These are phyloP conservation scores for Chytriomyces sp. DNA, from an alignment of 192 early-diverging fungal genomes.

Conservation along the genomic window DNA sequence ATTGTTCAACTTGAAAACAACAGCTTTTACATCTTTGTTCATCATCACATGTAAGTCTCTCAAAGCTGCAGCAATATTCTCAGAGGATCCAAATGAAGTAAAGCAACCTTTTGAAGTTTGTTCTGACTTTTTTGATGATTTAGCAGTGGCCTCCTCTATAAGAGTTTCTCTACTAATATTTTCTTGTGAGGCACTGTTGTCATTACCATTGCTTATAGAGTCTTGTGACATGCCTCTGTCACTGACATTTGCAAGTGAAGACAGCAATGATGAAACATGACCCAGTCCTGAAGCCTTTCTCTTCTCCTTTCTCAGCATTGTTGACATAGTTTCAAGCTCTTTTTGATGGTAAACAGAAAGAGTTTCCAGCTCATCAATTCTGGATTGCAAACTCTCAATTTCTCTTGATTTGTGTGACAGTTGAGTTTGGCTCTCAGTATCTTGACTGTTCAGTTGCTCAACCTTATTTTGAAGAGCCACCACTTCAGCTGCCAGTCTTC, in stretches of 20 bases:
- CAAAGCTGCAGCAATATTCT: background rate
- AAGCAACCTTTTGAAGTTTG: background rate
- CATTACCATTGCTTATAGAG: background rate
- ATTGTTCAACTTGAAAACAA: background rate
- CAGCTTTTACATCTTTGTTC: background rate
- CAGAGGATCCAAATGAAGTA: no score
- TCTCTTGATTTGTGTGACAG: background rate
- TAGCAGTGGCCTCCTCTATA: background rate
- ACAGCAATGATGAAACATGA: background rate
- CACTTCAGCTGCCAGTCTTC: background rate
- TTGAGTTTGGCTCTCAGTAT: background rate
- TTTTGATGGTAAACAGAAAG: background rate
- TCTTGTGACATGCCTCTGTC: background rate
- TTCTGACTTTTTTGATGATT: background rate
- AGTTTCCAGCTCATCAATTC: background rate
- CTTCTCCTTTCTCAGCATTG: background rate
- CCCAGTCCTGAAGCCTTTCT: background rate
- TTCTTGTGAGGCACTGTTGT: background rate
- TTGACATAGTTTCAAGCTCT: background rate
- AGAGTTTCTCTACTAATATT: conserved; percentile 18
- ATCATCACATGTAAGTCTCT: background rate
- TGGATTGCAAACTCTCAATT: background rate
- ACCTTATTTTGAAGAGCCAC: background rate
- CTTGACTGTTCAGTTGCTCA: background rate
- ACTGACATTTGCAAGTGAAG: background rate